These are phyloP conservation scores for Thielaviopsis populi DNA, from an alignment of 2,329 filamentous ascomycete species.

Conservation along the genomic window DNA sequence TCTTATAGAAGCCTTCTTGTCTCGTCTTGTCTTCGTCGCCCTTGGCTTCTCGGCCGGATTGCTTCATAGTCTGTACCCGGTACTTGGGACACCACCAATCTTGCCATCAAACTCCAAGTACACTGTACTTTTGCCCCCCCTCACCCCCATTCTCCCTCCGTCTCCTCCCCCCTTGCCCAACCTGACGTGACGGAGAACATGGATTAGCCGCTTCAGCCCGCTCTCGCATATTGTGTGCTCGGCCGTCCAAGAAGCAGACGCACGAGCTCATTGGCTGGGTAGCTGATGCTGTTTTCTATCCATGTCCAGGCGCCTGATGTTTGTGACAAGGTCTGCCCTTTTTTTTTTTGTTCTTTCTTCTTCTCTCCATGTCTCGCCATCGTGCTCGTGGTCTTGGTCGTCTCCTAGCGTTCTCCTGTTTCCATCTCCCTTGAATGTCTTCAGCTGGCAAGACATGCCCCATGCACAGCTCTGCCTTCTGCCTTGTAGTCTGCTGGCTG, in stretches of 20 bases:
- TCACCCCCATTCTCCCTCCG: neutral
- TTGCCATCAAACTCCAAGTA: neutral
- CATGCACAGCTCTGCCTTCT: neutral
- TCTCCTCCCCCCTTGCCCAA: neutral
- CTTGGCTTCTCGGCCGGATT: neutral
- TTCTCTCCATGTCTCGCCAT: neutral
- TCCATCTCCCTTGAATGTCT: neutral
- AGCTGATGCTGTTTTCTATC: neutral
- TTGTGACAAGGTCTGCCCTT: neutral
- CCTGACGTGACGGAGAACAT: constrained; percentile 1
- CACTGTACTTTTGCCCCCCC: neutral
- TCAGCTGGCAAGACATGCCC: neutral
- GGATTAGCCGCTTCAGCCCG: neutral
- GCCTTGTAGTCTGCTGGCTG: neutral
- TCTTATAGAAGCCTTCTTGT: neutral
- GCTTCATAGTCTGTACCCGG: neutral
- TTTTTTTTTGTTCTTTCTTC: neutral
- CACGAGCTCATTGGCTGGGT: neutral
- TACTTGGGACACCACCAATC: neutral
- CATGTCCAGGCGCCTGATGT: neutral
- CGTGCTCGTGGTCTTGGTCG: neutral
- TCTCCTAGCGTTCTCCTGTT: neutral
- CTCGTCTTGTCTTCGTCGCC: neutral
- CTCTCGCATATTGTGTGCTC: constrained; percentile 1
- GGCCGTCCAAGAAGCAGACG: neutral